Percentiles rank a stretch among this genome's conserved stretches.
Evolutionary conservation across 768 basidiomycete species (phyloP).

Genomic region (Royoungia palumana): DNA sequence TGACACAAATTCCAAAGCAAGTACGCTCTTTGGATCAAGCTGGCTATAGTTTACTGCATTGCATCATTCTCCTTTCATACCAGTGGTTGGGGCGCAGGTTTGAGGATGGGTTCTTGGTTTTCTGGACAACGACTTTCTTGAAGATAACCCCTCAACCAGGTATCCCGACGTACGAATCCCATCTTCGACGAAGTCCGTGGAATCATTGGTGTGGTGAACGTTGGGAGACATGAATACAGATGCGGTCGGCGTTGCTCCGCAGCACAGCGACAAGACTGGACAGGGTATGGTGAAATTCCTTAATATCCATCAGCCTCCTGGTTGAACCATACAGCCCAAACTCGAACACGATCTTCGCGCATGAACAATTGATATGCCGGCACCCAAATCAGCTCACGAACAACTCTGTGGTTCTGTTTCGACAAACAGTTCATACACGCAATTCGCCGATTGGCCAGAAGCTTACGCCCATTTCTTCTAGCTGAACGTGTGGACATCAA

Average conservation of each 20-base stretch:
- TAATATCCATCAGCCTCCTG: conserved; percentile 38
- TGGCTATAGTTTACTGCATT: neutral
- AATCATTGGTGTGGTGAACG: conserved; percentile 38
- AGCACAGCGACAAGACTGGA: neutral
- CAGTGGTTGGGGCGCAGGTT: too few relatives aligned
- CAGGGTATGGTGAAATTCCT: conserved; percentile 49
- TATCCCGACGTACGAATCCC: conserved; percentile 44
- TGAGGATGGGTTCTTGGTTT: too few relatives aligned
- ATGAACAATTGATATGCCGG: conserved; percentile 48
- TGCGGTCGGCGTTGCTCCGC: conserved; percentile 24
- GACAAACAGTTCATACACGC: neutral
- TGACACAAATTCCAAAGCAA: too few relatives aligned
- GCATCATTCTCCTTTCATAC: too few relatives aligned
- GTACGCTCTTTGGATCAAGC: neutral
- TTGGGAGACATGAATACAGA: conserved; percentile 36
- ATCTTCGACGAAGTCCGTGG: conserved; percentile 47
- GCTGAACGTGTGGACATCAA: conserved; percentile 55
- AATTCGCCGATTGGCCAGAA: conserved; percentile 60
- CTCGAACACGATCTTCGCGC: conserved; percentile 39
- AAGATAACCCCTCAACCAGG: conserved; percentile 52
- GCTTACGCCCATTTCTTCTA: conserved; percentile 53
- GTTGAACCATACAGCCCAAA: neutral
- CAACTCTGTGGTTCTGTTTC: neutral
- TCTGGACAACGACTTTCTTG: conserved; percentile 49
- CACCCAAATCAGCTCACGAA: conserved; percentile 36